Base-by-base conservation (phyloP, 2,329 filamentous ascomycete species). In the Ciborinia camelliae region DNA sequence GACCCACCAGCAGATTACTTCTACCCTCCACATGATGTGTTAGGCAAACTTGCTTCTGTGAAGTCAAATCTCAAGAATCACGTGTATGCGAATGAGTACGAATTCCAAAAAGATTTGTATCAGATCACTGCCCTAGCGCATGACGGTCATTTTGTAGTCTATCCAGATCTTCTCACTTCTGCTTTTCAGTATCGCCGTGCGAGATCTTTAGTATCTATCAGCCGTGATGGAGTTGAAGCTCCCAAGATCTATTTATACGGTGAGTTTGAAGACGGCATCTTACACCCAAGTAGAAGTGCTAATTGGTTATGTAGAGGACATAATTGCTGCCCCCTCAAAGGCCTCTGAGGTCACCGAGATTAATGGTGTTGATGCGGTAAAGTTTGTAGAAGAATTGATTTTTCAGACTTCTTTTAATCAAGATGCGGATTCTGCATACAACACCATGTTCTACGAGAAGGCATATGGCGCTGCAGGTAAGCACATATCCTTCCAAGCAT, bases 61-160 rank as follows among this genome's bases (percentile, higher is more conserved):
- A 75, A 76, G 50, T 66, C 73, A 6, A 82, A 79, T 20, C 78
- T 80, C 5, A 67, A 72, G 28, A 73, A 71, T 20, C 55, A 45
- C 23, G 73, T 74, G 3, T 86, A 81, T 69, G 72, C 75, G 4
- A 82, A 79, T 72, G 83, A 87, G 69, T 84, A 82, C 71, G 80
- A 82, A 9, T 84, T 86, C 68, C 81, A 85, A 69, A 67, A 76
- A 9, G 82, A 83, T 35, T 77, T 90, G 2, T 82, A 83, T 64
- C 75, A 79, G 43, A 75, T 84, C 9, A 78, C 86, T 43, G 79
- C 79, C 30, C 78, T 78, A 1, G 82, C 84, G 4, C 86, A 90
- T 69, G 88, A 91, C 71, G 86, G 86, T 1, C 88, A 91, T 71
- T 86, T 88, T 59, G 76, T 78, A 2, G 86, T 81, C 71, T 75